phyloP scores from a whole-genome alignment of 352 stramenopile genomes.

The Phytophthora rubi region DNA sequence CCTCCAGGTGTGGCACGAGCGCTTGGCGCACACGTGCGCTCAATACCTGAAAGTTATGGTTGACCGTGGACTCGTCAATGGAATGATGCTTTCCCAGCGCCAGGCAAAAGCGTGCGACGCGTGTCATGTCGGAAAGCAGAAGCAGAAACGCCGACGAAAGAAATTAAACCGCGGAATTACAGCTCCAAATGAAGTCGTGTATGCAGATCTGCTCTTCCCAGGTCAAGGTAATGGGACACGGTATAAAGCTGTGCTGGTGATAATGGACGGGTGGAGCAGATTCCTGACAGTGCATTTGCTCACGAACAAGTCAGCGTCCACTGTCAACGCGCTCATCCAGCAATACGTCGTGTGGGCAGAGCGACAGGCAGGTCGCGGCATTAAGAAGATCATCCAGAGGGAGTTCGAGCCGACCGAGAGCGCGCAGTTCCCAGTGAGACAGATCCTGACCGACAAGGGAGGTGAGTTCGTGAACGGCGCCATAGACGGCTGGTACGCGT shows the following conservation, averaged over 20 bases:
- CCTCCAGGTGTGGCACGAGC: not conserved
- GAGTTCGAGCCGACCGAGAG: slow-evolving; percentile 4
- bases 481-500: not conserved
- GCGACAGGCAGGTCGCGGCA: slow-evolving; percentile 3
- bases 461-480: slow-evolving; percentile 11
- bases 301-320: not conserved
- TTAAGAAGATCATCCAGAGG: slow-evolving; percentile 16
- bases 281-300: slow-evolving; percentile 12
- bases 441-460: slow-evolving; percentile 9
- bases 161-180: slow-evolving; percentile 5
- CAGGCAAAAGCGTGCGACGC: slow-evolving; percentile 5
- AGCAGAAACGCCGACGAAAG: slow-evolving; percentile 2
- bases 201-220: slow-evolving; percentile 8
- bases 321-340: slow-evolving; percentile 13
- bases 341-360: slow-evolving; percentile 17
- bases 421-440: not conserved
- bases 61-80: not conserved
- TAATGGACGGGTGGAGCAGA: slow-evolving; percentile 15
- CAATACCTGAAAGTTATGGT: slow-evolving; percentile 17
- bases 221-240: slow-evolving; percentile 1
- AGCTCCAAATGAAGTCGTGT: slow-evolving; percentile 11
- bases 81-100: slow-evolving; percentile 2
- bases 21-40: not conserved
- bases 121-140: slow-evolving; percentile 15
- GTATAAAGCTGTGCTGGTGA: slow-evolving; percentile 11